phyloP scores from a whole-genome alignment of 2,329 filamentous ascomycete genomes.

The Trichoderma guizhouense region DNA sequence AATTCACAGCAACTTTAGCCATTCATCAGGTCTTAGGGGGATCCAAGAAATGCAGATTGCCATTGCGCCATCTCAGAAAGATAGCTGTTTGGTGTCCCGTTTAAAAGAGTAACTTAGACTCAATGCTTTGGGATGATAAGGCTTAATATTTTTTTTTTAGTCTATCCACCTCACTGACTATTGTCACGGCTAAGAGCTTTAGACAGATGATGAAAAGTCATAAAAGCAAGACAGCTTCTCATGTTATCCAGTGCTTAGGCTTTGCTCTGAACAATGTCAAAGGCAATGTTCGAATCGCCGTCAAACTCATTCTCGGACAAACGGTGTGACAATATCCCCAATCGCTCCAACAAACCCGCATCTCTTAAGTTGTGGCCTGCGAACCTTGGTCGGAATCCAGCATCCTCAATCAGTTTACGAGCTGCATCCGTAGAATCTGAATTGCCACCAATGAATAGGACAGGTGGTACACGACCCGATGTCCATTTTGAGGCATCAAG shows the following conservation, averaged over 20 bases:
- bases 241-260: background rate
- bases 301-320: background rate
- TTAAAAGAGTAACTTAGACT: too few species aligned
- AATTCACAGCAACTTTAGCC: background rate
- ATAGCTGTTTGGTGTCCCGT: too few species aligned
- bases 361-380: background rate
- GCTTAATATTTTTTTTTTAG: background rate
- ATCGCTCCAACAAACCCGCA: background rate
- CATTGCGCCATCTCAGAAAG: background rate
- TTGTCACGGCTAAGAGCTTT: background rate
- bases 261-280: background rate
- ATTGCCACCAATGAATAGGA: background rate
- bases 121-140: too few species aligned
- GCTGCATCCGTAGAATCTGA: background rate
- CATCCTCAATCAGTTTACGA: background rate
- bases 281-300: background rate
- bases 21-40: too few species aligned
- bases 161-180: fast-evolving
- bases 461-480: background rate
- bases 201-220: background rate
- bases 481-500: background rate
- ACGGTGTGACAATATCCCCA: background rate
- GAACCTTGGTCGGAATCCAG: background rate
- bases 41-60: background rate
- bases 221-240: background rate